Percentiles rank a stretch among this genome's conserved stretches.
phyloP scores from a whole-genome alignment of 2,329 filamentous ascomycete species.

The Verticillium dahliae region DNA sequence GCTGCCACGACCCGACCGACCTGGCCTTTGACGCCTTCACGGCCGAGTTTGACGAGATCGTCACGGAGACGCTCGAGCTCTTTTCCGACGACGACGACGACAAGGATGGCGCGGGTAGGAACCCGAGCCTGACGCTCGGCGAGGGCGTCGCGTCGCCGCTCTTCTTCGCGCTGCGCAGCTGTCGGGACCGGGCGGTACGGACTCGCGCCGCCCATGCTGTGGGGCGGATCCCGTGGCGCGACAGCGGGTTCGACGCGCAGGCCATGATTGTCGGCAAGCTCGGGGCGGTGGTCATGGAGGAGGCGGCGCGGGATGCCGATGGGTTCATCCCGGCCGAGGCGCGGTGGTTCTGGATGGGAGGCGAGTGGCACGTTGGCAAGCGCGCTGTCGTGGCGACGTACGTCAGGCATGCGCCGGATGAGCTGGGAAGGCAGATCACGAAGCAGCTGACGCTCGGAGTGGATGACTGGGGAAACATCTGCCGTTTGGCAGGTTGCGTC shows the following conservation, averaged over 20 bases:
- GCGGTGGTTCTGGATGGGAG: constrained; percentile 11
- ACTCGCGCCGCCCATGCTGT: constrained; percentile 10
- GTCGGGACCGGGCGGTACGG: constrained; percentile 9
- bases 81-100: constrained; percentile 3
- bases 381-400: constrained; percentile 6
- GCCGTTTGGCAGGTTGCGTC: constrained; percentile 1
- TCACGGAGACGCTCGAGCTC: constrained; percentile 5
- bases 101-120: neutral
- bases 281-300: constrained; percentile 12
- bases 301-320: constrained; percentile 7
- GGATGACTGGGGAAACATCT: constrained; percentile 2
- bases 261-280: constrained; percentile 7
- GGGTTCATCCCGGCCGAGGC: constrained; percentile 8
- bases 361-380: constrained; percentile 2
- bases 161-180: constrained; percentile 9
- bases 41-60: constrained; percentile 8
- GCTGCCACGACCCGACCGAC: constrained; percentile 10
- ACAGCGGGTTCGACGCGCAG: constrained; percentile 6
- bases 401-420: constrained; percentile 3
- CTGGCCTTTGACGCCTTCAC: constrained; percentile 10
- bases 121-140: constrained; percentile 5
- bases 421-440: neutral
- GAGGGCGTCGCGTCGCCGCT: constrained; percentile 12
- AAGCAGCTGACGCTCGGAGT: constrained; percentile 4
- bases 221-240: constrained; percentile 11